These are phyloP conservation scores for Cladosporium sphaerospermum DNA, from an alignment of 2,329 filamentous ascomycete genomes.

Conservation along the genomic window DNA sequence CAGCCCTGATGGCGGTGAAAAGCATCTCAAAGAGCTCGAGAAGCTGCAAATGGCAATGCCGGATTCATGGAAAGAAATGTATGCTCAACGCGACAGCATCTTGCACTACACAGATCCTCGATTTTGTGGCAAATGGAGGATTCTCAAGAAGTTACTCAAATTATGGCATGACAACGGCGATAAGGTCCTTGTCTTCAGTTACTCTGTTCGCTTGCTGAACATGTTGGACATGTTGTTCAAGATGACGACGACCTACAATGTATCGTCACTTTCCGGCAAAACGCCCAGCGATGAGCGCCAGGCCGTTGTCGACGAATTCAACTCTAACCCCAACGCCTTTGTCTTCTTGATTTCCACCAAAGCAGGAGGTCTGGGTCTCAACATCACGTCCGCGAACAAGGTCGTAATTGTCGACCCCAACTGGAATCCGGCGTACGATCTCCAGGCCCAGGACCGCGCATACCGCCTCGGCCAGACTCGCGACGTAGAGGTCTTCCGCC, in stretches of 20 bases:
- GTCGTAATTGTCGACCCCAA: slow-evolving; percentile 96
- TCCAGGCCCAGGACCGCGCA: slow-evolving; percentile 92
- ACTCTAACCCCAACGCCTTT: slow-evolving; percentile 78
- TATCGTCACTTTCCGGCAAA: slow-evolving; percentile 83
- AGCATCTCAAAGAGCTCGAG: slow-evolving; percentile 70
- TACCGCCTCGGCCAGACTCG: slow-evolving; percentile 91
- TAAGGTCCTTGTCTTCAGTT: slow-evolving; percentile 93
- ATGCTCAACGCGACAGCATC: slow-evolving; percentile 69
- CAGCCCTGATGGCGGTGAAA: slow-evolving; percentile 58
- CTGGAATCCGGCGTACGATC: slow-evolving; percentile 92
- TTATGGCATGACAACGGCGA: slow-evolving; percentile 88
- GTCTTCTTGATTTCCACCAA: slow-evolving; percentile 94
- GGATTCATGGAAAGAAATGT: slow-evolving; percentile 66
- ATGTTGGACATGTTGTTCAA: slow-evolving; percentile 83
- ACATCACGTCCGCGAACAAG: slow-evolving; percentile 96
- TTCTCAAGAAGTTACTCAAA: slow-evolving; percentile 75
- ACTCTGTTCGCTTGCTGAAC: slow-evolving; percentile 76
- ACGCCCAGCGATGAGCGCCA: slow-evolving; percentile 79
- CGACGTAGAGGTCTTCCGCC: slow-evolving; percentile 90
- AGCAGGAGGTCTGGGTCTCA: slow-evolving; percentile 87
- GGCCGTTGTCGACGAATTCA: slow-evolving; percentile 77
- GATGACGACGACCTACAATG: slow-evolving; percentile 75
- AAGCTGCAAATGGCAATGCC: slow-evolving; percentile 71
- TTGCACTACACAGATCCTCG: slow-evolving; percentile 76
- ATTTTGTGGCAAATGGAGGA: slow-evolving; percentile 95